Percentiles rank a stretch among this genome's conserved stretches.
Conservation (phyloP, 2,329 filamentous ascomycete genomes). For the Pseudogymnoascus verrucosus region DNA sequence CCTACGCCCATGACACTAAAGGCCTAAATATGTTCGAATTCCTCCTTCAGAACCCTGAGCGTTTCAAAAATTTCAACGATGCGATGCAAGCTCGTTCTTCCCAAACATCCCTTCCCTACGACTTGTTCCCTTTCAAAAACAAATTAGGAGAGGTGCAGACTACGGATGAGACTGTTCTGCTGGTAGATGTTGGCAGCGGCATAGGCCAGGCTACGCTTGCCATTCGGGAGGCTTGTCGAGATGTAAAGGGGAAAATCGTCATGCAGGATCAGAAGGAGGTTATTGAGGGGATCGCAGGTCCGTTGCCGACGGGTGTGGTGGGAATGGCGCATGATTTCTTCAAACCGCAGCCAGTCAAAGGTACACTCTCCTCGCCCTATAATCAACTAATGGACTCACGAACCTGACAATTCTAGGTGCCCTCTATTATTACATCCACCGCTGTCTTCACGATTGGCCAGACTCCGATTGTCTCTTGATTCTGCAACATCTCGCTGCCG, state of each 20-base stretch:
- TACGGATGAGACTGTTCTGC: slow-evolving; percentile 20
- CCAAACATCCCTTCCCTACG: slow-evolving; percentile 11
- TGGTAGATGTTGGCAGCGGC: slow-evolving; percentile 18
- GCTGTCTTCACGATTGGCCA: slow-evolving; percentile 35
- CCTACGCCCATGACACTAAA: slow-evolving; percentile 20
- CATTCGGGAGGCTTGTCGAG: slow-evolving; percentile 11
- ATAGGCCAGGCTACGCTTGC: slow-evolving; percentile 13
- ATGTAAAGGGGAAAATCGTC: slow-evolving; percentile 17
- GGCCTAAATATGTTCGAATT: slow-evolving; percentile 23
- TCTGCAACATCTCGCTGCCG: slow-evolving; percentile 25
- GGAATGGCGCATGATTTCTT: slow-evolving; percentile 29
- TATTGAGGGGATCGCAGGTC: slow-evolving; percentile 10
- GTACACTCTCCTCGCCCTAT: slow-evolving; percentile 8
- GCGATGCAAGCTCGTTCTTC: slow-evolving; percentile 20
- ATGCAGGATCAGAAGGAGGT: slow-evolving; percentile 21
- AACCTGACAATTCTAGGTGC: slow-evolving; percentile 19
- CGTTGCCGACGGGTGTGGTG: slow-evolving; percentile 17
- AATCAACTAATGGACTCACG: neutral
- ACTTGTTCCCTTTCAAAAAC: slow-evolving; percentile 21
- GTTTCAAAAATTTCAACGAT: slow-evolving; percentile 24
- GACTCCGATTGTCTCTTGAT: slow-evolving; percentile 28
- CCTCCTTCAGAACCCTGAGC: slow-evolving; percentile 20
- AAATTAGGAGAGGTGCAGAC: slow-evolving; percentile 16
- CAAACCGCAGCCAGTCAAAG: slow-evolving; percentile 26
- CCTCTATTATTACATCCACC: slow-evolving; percentile 30